These are phyloP conservation scores for Plasmodium blacklocki DNA, from an alignment of 169 alveolate genomes.

Conservation along the genomic window DNA sequence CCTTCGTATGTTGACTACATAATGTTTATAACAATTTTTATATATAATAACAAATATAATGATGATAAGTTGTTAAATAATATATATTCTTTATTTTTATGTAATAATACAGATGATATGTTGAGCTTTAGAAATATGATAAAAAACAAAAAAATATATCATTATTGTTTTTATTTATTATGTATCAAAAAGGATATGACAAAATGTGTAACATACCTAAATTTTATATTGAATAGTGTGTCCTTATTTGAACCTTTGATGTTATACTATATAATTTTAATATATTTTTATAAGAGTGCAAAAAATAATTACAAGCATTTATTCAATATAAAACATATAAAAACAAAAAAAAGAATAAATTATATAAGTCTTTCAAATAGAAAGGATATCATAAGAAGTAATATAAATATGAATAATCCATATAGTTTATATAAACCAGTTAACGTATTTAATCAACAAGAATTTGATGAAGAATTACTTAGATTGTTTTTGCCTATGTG, in stretches of 20 bases:
- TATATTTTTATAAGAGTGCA: conserved; percentile 32
- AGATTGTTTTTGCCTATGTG: conserved; percentile 35
- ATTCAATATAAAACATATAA: not conserved
- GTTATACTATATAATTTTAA: conserved; percentile 6
- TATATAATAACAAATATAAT: not conserved
- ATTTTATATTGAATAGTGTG: conserved; percentile 8
- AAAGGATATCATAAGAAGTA: not conserved
- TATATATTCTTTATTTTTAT: not conserved
- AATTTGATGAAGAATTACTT: conserved; percentile 23
- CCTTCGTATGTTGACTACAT: conserved; percentile 9
- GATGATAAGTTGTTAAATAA: not conserved
- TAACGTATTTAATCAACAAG: conserved; percentile 1
- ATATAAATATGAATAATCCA: too few species aligned
- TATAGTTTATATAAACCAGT: not conserved
- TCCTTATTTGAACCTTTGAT: not conserved
- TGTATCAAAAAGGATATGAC: not conserved
- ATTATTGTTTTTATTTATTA: conserved; percentile 34
- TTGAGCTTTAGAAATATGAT: too few species aligned
- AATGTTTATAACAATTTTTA: conserved; percentile 8
- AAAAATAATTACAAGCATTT: conserved; percentile 18
- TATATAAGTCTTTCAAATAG: not conserved
- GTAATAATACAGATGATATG: not conserved
- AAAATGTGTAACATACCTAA: not conserved
- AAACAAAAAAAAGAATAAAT: not conserved
- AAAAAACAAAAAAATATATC: not conserved